A percentile compares a stretch with the other conserved stretches of the same genome.
Conservation (phyloP, 73 alveolate species). For the Paramecium primaurelia region DNA sequence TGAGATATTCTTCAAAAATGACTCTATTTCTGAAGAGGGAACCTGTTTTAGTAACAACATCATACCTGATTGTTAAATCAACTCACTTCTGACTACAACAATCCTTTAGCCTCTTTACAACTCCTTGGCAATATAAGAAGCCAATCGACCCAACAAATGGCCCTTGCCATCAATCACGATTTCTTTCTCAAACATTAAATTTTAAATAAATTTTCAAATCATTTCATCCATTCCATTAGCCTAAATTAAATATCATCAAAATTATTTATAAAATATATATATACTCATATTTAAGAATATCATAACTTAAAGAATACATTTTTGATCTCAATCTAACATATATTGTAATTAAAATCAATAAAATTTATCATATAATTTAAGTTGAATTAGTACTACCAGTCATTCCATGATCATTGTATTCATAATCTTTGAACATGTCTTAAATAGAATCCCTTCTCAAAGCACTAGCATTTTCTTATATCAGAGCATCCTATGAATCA, state of each 20-base stretch:
- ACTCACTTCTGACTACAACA: conserved; percentile 93
- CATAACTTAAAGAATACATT: too few relatives aligned
- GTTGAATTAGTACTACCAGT: conserved; percentile 46
- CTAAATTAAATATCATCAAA: neutral
- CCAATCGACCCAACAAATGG: conserved; percentile 98
- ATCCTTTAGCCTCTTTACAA: conserved; percentile 90
- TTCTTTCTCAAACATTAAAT: conserved; percentile 88
- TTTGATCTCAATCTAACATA: neutral
- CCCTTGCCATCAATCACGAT: conserved; percentile 98
- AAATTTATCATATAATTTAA: neutral
- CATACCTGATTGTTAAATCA: conserved; percentile 74
- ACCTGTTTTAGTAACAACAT: neutral
- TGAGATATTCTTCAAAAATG: conserved; percentile 80
- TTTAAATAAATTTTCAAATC: conserved; percentile 21
- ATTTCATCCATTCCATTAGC: neutral
- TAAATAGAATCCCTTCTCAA: conserved; percentile 1
- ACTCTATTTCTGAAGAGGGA: conserved; percentile 61
- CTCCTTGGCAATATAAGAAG: conserved; percentile 97
- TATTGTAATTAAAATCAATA: neutral
- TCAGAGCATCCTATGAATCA: conserved; percentile 16
- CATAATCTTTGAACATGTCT: conserved; percentile 7
- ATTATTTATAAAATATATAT: too few relatives aligned
- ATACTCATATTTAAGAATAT: neutral
- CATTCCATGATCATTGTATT: neutral
- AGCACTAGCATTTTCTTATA: neutral